A percentile compares a stretch with the other conserved stretches of the same genome.
phyloP scores from a whole-genome alignment of 805 yeast species.

The Priceomyces castillae region DNA sequence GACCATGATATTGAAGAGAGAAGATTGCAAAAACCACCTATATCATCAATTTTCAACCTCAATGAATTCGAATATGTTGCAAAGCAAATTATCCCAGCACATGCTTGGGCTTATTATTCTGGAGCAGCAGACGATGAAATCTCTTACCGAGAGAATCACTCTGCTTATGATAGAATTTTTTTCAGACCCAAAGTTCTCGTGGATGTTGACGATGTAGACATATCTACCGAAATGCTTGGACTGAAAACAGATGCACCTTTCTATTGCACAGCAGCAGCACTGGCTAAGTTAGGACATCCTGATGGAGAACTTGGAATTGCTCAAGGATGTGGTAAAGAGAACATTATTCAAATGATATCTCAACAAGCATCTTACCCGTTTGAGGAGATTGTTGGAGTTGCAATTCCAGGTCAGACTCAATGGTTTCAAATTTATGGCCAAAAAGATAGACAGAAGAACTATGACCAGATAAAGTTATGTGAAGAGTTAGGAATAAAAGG shows the following conservation, averaged over 20 bases:
- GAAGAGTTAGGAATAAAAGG: conserved; percentile 44
- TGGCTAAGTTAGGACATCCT: conserved; percentile 41
- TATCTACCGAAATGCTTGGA: conserved; percentile 30
- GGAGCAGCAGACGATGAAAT: conserved; percentile 53
- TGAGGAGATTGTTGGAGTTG: conserved; percentile 39
- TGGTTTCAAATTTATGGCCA: conserved; percentile 52
- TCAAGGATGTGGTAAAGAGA: conserved; percentile 37
- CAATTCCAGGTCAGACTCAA: conserved; percentile 30
- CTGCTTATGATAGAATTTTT: conserved; percentile 39
- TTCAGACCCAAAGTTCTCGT: conserved; percentile 46
- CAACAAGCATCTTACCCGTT: conserved; percentile 39
- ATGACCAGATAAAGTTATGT: conserved; percentile 33
- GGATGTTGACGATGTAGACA: conserved; percentile 28
- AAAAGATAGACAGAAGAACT: conserved; percentile 31
- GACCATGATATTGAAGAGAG: conserved; percentile 17
- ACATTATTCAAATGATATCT: conserved; percentile 49
- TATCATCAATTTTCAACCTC: conserved; percentile 29
- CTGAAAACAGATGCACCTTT: conserved; percentile 41
- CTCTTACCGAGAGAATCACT: conserved; percentile 43
- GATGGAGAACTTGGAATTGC: conserved; percentile 44
- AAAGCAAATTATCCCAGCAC: conserved; percentile 24
- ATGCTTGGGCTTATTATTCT: conserved; percentile 42
- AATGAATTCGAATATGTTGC: conserved; percentile 44
- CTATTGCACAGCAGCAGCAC: conserved; percentile 49
- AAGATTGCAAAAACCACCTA: conserved; percentile 26